Conservation (phyloP, 352 stramenopile genomes). For the Phytophthora brassicae region DNA sequence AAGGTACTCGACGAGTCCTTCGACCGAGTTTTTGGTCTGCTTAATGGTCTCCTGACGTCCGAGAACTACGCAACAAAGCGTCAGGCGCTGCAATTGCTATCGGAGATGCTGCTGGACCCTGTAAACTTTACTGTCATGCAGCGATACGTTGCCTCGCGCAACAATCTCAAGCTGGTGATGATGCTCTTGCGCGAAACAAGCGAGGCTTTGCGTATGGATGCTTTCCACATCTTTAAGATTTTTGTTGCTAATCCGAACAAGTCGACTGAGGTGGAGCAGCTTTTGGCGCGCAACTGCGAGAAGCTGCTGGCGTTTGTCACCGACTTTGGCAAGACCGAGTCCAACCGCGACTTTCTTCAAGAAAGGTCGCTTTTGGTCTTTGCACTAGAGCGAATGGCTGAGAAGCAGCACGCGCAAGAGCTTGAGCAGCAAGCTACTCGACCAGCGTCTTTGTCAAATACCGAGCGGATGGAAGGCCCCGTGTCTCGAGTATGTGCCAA, state of each 20-base stretch:
- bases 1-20: slow-evolving; percentile 55
- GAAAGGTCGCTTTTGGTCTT: slow-evolving; percentile 75
- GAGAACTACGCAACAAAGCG: slow-evolving; percentile 78
- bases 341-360: slow-evolving; percentile 74
- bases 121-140: slow-evolving; percentile 82
- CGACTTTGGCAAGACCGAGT: slow-evolving; percentile 75
- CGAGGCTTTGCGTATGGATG: slow-evolving; percentile 77
- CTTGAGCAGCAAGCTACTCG: slow-evolving; percentile 30
- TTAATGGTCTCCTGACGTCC: slow-evolving; percentile 63
- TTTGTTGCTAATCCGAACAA: slow-evolving; percentile 89
- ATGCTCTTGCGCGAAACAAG: slow-evolving; percentile 73
- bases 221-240: slow-evolving; percentile 89
- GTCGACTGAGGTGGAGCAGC: slow-evolving; percentile 65
- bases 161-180: slow-evolving; percentile 80
- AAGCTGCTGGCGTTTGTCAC: slow-evolving; percentile 79
- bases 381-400: slow-evolving; percentile 62
- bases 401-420: slow-evolving; percentile 33
- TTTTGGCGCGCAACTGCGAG: slow-evolving; percentile 72
- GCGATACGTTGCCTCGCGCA: slow-evolving; percentile 66
- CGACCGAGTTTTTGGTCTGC: slow-evolving; percentile 65
- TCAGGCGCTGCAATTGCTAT: slow-evolving; percentile 70
- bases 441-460: slow-evolving; percentile 43
- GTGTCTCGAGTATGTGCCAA: slow-evolving; percentile 42
- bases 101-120: slow-evolving; percentile 72
- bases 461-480: slow-evolving; percentile 33